A percentile compares a stretch with the other conserved stretches of the same genome.
Evolutionary conservation across 2,329 filamentous ascomycete genomes (phyloP).

Genomic region (Paraconiothyrium sp.): DNA sequence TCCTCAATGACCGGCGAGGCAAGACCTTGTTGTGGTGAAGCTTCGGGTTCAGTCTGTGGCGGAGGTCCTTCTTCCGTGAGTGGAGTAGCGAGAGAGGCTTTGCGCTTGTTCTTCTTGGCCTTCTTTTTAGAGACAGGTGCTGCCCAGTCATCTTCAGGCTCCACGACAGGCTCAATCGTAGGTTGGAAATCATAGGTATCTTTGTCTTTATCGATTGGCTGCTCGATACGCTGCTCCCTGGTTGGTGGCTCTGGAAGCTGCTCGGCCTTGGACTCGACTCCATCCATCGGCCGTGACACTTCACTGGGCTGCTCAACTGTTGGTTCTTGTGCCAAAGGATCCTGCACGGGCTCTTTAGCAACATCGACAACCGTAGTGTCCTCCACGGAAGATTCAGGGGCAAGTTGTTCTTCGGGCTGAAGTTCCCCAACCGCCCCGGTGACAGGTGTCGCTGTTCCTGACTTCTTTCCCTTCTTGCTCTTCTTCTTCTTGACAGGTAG

Average conservation of each 20-base stretch:
- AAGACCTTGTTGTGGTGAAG: neutral
- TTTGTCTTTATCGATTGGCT: constrained; percentile 1
- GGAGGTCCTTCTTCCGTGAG: neutral
- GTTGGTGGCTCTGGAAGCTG: neutral
- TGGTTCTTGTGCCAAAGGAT: neutral
- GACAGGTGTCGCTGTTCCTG: constrained; percentile 3
- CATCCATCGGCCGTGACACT: neutral
- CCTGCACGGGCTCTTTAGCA: neutral
- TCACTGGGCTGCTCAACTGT: neutral
- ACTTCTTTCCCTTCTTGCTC: constrained; percentile 30
- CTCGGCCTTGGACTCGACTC: neutral
- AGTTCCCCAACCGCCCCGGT: neutral
- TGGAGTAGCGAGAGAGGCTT: constrained; percentile 9
- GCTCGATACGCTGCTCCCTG: neutral
- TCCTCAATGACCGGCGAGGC: neutral
- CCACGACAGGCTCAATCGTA: neutral
- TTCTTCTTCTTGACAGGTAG: constrained; percentile 24
- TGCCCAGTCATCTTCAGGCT: constrained; percentile 16
- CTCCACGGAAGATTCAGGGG: neutral
- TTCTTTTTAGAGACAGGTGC: constrained; percentile 31
- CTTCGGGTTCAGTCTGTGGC: neutral
- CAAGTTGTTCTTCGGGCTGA: neutral
- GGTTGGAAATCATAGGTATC: neutral
- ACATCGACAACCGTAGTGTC: neutral
- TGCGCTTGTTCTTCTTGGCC: constrained; percentile 32